Percentiles rank a stretch among this genome's conserved stretches.
Evolutionary conservation across 306 rosid genomes (phyloP).

Genomic region (Lablab purpureus): DNA sequence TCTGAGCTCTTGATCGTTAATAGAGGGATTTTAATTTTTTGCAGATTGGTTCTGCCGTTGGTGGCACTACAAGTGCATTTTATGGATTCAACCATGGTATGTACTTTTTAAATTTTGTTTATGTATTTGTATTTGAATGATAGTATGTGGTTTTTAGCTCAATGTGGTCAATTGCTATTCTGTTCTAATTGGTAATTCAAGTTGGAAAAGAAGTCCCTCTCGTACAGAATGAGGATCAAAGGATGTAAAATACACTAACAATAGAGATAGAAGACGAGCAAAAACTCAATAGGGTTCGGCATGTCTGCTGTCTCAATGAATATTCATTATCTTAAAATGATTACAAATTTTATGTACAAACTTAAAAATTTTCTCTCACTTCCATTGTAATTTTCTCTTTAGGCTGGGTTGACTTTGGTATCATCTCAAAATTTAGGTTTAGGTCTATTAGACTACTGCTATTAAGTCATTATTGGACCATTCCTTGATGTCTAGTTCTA

Average conservation of each 20-base stretch:
- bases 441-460: too few relatives aligned
- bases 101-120: neutral
- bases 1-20: neutral
- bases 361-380: too few relatives aligned
- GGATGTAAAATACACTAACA: too few relatives aligned
- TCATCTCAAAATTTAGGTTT: too few relatives aligned
- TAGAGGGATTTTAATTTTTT: neutral
- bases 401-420: too few relatives aligned
- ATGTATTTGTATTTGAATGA: neutral
- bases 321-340: neutral
- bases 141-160: conserved; percentile 10
- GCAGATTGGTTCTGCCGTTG: conserved; percentile 96
- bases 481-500: too few relatives aligned
- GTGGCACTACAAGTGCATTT: conserved; percentile 92
- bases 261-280: neutral
- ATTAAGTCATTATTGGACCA: too few relatives aligned
- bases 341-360: too few relatives aligned
- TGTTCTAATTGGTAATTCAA: conserved; percentile 13
- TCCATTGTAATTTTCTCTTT: too few relatives aligned
- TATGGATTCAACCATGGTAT: conserved; percentile 94
- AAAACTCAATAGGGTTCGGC: too few relatives aligned
- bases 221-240: neutral
- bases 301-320: neutral
- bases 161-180: conserved; percentile 26
- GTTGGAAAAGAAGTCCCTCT: neutral